A percentile compares a stretch with the other conserved stretches of the same genome.
Conservation (phyloP, 495 filamentous ascomycete genomes). For the Hamigera avellanea region DNA sequence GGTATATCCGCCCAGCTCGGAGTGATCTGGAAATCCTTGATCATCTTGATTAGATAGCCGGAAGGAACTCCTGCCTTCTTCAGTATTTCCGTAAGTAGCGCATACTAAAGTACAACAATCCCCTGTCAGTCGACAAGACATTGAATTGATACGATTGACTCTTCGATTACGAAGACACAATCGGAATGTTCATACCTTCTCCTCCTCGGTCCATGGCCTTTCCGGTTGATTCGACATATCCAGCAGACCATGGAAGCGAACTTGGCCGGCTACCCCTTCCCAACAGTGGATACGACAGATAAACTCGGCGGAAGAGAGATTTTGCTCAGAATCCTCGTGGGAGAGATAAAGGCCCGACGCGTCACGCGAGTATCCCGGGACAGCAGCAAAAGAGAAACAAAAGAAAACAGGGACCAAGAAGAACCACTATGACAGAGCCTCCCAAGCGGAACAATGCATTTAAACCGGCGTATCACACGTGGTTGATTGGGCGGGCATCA, state of each 20-base stretch:
- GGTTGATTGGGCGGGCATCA: slow-evolving; percentile 9
- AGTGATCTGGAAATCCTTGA: slow-evolving; percentile 34
- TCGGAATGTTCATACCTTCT: slow-evolving; percentile 37
- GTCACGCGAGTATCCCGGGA: slow-evolving; percentile 6
- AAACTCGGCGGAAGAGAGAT: slow-evolving; percentile 1
- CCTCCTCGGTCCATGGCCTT: slow-evolving; percentile 45
- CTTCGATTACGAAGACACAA: neutral
- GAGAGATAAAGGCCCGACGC: slow-evolving; percentile 6
- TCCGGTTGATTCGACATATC: slow-evolving; percentile 39
- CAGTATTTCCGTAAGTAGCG: slow-evolving; percentile 48
- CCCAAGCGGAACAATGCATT: slow-evolving; percentile 21
- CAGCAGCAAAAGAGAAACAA: slow-evolving; percentile 3
- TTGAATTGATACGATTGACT: neutral
- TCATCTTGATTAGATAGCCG: slow-evolving; percentile 34
- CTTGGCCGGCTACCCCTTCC: slow-evolving; percentile 5
- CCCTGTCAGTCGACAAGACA: slow-evolving; percentile 6
- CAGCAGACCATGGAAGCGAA: slow-evolving; percentile 28
- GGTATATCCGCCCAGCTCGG: slow-evolving; percentile 48
- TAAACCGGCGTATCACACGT: slow-evolving; percentile 17
- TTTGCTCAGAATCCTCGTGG: neutral
- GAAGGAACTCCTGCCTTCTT: slow-evolving; percentile 44
- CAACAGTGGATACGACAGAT: slow-evolving; percentile 6
- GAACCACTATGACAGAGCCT: slow-evolving; percentile 17
- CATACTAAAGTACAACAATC: slow-evolving; percentile 23
- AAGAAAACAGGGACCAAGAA: slow-evolving; percentile 6